Percentiles rank a stretch among this genome's conserved stretches.
phyloP scores from a whole-genome alignment of 2,329 filamentous ascomycete species.

The Aspergillus proliferans region DNA sequence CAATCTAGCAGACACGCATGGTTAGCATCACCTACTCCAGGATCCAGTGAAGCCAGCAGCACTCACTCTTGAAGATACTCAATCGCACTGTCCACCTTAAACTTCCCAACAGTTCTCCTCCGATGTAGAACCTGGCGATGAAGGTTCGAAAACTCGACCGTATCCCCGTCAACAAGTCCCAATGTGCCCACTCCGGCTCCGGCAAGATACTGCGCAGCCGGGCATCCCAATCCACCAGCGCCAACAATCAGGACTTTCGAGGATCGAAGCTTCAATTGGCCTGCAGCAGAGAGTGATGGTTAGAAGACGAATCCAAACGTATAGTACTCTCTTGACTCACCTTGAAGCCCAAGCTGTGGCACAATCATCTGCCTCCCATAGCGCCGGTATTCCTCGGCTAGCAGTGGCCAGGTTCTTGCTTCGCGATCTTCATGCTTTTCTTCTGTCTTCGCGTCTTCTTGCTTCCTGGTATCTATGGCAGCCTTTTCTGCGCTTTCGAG shows the following conservation, averaged over 20 bases:
- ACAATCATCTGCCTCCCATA: slow-evolving; percentile 92
- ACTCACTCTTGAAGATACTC: slow-evolving; percentile 51
- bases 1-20: slow-evolving; percentile 43
- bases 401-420: slow-evolving; percentile 59
- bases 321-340: slow-evolving; percentile 35
- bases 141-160: slow-evolving; percentile 81
- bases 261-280: slow-evolving; percentile 66
- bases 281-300: slow-evolving; percentile 36
- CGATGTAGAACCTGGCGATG: slow-evolving; percentile 85
- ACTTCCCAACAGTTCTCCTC: slow-evolving; percentile 62
- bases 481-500: slow-evolving; percentile 27
- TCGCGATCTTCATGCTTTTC: background rate
- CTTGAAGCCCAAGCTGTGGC: slow-evolving; percentile 69
- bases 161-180: slow-evolving; percentile 80
- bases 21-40: background rate
- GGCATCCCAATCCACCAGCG: slow-evolving; percentile 83
- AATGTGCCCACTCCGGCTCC: slow-evolving; percentile 80
- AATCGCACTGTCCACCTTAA: slow-evolving; percentile 74
- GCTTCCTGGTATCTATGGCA: slow-evolving; percentile 11
- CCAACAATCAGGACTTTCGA: slow-evolving; percentile 75
- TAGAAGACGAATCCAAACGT: background rate
- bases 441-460: slow-evolving; percentile 1
- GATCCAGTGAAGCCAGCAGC: background rate
- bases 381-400: slow-evolving; percentile 67
- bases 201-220: slow-evolving; percentile 85